Evolutionary conservation across 805 yeast species (phyloP), one percentile per base, ranked within the genome.

Genomic region (Candida xiaguanensis): DNA sequence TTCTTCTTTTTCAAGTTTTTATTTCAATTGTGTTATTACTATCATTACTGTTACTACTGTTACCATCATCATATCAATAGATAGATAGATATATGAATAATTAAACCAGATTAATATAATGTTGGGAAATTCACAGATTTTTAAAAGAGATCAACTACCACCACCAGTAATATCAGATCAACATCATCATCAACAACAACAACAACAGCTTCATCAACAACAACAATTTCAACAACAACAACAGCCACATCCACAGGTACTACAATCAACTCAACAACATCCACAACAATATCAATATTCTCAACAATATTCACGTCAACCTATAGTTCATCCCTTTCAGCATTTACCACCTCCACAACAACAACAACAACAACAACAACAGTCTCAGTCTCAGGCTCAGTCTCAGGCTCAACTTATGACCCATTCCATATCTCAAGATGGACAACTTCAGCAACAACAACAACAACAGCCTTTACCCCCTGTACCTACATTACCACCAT

Each of bases 111-210:
- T n/a, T n/a, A n/a, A n/a, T n/a, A n/a, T n/a, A n/a, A 34, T 34
- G 36, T 34, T 34, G 23, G 36, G 36, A 15, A 34, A 34, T 23
- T 16, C 36, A 25, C 31, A 24, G 11, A 24, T 34, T 7, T 34
- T 16, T 6, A 34, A 34, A 4, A 34, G 23, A 4, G 17, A 25
- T n/a, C 30, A 34, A 25, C 36, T 22, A 7, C 30, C 9, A 11
- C 16, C 36, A 8, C 28, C 18, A 7, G 27, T 18, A 22, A 2
- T 9, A 19, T 13, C 34, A 14, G 29, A 16, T 17, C 27, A 23
- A 5, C 32, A 35, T 5, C 32, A n/a, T 12, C 37, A 15, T 15
- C 36, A 14, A 18, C 42, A 34, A 14, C 42, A 34, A 29, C 38
- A 19, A 18, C 35, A 28, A 23, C 41, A 14, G 18, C 30, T 14